Evolutionary conservation across 805 yeast species (phyloP).

Genomic region (Sungouiozyma ichnusensis): DNA sequence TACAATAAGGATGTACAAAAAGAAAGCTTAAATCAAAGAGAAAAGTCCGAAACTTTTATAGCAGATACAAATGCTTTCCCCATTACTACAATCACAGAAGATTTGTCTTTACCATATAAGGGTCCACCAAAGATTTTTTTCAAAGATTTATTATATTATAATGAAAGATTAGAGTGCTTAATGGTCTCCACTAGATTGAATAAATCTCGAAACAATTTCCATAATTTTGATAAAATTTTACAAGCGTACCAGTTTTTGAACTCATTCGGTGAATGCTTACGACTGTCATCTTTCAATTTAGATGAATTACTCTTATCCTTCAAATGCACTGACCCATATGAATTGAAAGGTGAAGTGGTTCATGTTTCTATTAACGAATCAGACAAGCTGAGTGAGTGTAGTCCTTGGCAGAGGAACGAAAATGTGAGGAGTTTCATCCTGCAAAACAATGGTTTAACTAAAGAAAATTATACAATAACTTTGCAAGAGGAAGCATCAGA

Average conservation of each 20-base stretch:
- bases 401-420: slow-evolving; percentile 18
- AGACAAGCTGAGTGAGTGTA: slow-evolving; percentile 3
- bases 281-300: slow-evolving; percentile 18
- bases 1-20: not conserved
- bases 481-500: slow-evolving; percentile 18
- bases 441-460: slow-evolving; percentile 3
- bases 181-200: slow-evolving; percentile 3
- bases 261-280: slow-evolving; percentile 20
- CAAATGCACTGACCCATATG: slow-evolving; percentile 22
- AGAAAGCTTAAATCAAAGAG: not conserved
- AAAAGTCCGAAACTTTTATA: not conserved
- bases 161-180: slow-evolving; percentile 16
- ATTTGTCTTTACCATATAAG: slow-evolving; percentile 18
- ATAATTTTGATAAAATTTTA: slow-evolving; percentile 16
- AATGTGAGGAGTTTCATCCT: slow-evolving; percentile 12
- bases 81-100: slow-evolving; percentile 19
- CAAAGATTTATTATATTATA: slow-evolving; percentile 13
- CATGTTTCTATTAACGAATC: slow-evolving; percentile 5
- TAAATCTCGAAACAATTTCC: slow-evolving; percentile 3
- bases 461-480: slow-evolving; percentile 9
- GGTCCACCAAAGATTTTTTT: slow-evolving; percentile 14
- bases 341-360: slow-evolving; percentile 21
- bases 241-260: slow-evolving; percentile 25
- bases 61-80: slow-evolving; percentile 1
- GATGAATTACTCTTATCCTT: slow-evolving; percentile 24